A percentile compares a stretch with the other conserved stretches of the same genome.
These are phyloP conservation scores for Salix viminalis DNA, from an alignment of 345 rosid genomes.

Conservation along the genomic window DNA sequence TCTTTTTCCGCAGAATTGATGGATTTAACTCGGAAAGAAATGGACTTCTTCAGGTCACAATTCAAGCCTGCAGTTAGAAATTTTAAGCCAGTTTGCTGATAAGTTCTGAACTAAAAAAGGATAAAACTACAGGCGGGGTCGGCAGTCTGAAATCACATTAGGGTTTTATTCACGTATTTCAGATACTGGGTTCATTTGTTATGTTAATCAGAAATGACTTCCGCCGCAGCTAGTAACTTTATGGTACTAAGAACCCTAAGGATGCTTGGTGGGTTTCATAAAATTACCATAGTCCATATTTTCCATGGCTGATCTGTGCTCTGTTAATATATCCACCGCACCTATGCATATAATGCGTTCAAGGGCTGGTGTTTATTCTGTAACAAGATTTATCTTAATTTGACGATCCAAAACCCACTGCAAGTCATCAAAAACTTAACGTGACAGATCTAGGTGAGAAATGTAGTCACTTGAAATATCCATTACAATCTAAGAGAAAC, in stretches of 20 bases:
- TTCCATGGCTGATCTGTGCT: neutral
- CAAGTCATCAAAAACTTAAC: too few species aligned
- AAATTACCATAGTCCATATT: neutral
- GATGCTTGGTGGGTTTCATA: neutral
- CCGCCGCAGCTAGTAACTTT: neutral
- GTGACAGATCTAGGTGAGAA: neutral
- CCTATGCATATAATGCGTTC: neutral
- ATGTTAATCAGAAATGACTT: neutral
- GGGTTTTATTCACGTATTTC: too few species aligned
- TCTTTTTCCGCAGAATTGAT: neutral
- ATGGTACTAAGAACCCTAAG: neutral
- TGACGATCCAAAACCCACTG: neutral
- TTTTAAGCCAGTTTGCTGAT: too few species aligned
- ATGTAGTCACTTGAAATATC: neutral
- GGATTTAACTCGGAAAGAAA: neutral
- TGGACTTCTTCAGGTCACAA: neutral
- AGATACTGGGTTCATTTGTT: too few species aligned
- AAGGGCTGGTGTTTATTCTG: neutral
- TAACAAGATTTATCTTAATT: neutral
- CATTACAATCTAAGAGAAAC: neutral
- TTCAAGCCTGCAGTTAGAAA: neutral
- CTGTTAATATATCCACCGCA: neutral
- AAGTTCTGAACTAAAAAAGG: too few species aligned
- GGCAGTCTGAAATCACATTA: too few species aligned
- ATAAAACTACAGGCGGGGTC: too few species aligned